Base-by-base conservation (phyloP, 192 early-diverging fungal species). In the Dissophora globulifera region DNA sequence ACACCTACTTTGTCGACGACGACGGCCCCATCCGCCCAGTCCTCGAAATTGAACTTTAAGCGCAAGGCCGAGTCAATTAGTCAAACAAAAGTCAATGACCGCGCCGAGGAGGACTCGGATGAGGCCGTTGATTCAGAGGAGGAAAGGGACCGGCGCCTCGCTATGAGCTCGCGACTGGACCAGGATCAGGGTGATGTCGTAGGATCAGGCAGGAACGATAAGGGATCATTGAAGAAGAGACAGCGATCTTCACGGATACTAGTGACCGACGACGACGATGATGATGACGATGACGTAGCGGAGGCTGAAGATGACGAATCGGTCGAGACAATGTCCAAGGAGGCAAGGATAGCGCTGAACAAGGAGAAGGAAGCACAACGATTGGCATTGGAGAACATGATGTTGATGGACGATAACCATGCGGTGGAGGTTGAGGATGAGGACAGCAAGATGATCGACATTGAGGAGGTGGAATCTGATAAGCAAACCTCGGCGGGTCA, bases 41-140 rank as follows among this genome's bases (percentile, higher is more conserved):
- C 56, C 6, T 49, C 55, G 1, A 67, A 50, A 27, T 25, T 61
- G 33, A 63, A 64, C 49, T 59, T 48, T 17, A 57, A 76, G 15
- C 62, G 72, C 2, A 76, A 76, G 38, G 63, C 72, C 22, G 72
- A 64, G 3, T 59, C 31, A 2, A 58, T 74, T 47, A 6, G 23
- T 22, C 33, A 0, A 20, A 3, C 22, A 26, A n/a, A n/a, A n/a
- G n/a, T n/a, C n/a, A n/a, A n/a, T n/a, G n/a, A n/a, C n/a, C n/a
- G n/a, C n/a, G n/a, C n/a, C n/a, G 41, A 26, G 10, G 40, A 61
- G 15, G 41, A 46, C 7, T 60, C 58, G 4, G 58, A 66, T 9
- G 63, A 76, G 0, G 72, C 66, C 17, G 47, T 67, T 27, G 72
- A 76, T 47, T 76, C 72, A 8, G 72, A 76, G 45, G 72, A 76